phyloP scores from a whole-genome alignment of 352 stramenopile species.

The Globisporangium cederbergense region DNA sequence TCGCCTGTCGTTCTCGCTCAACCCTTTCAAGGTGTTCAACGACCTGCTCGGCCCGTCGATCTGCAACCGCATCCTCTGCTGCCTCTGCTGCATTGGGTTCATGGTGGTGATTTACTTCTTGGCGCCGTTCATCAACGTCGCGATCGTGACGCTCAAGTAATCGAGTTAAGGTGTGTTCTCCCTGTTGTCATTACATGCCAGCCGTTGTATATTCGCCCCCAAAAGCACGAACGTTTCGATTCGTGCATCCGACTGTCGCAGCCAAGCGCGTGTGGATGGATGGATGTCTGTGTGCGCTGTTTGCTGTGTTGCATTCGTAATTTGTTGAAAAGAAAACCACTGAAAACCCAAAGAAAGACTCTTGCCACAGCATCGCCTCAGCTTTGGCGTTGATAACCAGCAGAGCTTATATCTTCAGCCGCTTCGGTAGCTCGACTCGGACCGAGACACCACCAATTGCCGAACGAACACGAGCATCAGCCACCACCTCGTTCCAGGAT shows the following conservation, averaged over 20 bases:
- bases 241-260: not conserved
- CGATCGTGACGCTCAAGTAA: slow-evolving; percentile 67
- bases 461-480: too few relatives aligned
- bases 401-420: too few relatives aligned
- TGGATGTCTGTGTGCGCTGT: not conserved
- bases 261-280: not conserved
- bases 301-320: not conserved
- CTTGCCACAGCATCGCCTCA: too few relatives aligned
- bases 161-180: not conserved
- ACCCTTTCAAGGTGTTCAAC: slow-evolving; percentile 89
- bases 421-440: too few relatives aligned
- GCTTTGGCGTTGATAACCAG: too few relatives aligned
- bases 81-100: slow-evolving; percentile 81
- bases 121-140: slow-evolving; percentile 80
- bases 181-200: not conserved
- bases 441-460: too few relatives aligned
- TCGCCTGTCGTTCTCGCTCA: slow-evolving; percentile 88
- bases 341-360: not conserved
- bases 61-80: slow-evolving; percentile 82
- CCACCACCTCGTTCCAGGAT: too few relatives aligned
- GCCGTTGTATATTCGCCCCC: slow-evolving; percentile 1
- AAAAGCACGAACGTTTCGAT: not conserved
- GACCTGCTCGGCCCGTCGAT: slow-evolving; percentile 86
- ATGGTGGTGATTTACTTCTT: slow-evolving; percentile 87
- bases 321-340: not conserved